Conservation (phyloP, 306 rosid species). For the Spatholobus suberectus region DNA sequence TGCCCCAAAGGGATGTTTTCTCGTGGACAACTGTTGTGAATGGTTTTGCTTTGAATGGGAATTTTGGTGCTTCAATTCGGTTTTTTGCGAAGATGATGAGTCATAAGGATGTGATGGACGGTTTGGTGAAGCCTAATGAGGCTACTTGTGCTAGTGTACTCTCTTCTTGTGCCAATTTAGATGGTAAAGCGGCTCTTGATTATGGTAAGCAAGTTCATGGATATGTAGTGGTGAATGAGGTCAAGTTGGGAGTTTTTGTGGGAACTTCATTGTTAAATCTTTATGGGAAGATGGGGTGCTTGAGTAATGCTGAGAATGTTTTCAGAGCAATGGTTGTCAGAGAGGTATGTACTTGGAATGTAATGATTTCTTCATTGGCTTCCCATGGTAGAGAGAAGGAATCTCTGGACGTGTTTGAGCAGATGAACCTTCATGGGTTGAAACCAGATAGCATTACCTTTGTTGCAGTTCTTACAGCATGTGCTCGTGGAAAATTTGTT, state of each 20-base stretch:
- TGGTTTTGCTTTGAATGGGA: slow-evolving; percentile 63
- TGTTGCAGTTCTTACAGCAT: slow-evolving; percentile 73
- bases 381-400: slow-evolving; percentile 72
- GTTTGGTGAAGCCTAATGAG: slow-evolving; percentile 71
- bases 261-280: slow-evolving; percentile 70
- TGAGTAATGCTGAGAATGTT: slow-evolving; percentile 50
- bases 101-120: slow-evolving; percentile 47
- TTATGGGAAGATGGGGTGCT: slow-evolving; percentile 78
- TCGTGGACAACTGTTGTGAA: slow-evolving; percentile 76
- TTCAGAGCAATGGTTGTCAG: slow-evolving; percentile 50
- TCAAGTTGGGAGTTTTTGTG: slow-evolving; percentile 53
- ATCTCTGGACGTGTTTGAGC: slow-evolving; percentile 65
- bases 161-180: slow-evolving; percentile 66
- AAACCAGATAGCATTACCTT: slow-evolving; percentile 68
- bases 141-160: slow-evolving; percentile 76
- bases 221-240: slow-evolving; percentile 48
- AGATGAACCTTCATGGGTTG: slow-evolving; percentile 56
- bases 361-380: slow-evolving; percentile 76
- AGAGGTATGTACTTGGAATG: slow-evolving; percentile 82
- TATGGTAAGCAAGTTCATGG: slow-evolving; percentile 74
- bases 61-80: slow-evolving; percentile 52
- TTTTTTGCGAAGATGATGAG: slow-evolving; percentile 64
- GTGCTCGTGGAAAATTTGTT: slow-evolving; percentile 69
- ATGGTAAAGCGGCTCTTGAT: slow-evolving; percentile 55
- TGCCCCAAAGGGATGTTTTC: slow-evolving; percentile 65